A percentile compares a stretch with the other conserved stretches of the same genome.
Conservation (phyloP, 495 filamentous ascomycete species). For the Daldinia decipiens region DNA sequence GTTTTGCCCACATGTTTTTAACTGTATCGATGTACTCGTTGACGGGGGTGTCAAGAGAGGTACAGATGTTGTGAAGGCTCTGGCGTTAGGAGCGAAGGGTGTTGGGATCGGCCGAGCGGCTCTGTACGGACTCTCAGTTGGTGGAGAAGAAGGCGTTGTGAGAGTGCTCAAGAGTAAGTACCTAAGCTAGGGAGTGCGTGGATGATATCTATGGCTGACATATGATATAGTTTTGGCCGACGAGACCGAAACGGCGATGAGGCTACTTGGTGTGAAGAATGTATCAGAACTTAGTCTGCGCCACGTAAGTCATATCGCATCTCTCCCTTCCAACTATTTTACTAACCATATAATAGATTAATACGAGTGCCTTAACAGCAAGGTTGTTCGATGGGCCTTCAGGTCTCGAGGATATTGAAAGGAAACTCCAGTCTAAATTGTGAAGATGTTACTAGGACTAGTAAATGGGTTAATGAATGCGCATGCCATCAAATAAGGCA, state of each 20-base stretch:
- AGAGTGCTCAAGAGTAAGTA: constrained; percentile 75
- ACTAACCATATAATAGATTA: constrained; percentile 27
- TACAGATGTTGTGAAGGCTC: constrained; percentile 81
- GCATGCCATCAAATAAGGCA: background rate
- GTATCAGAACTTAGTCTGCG: constrained; percentile 33
- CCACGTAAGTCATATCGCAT: constrained; percentile 24
- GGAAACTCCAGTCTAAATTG: constrained; percentile 31
- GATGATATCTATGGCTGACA: constrained; percentile 9
- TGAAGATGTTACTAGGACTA: background rate
- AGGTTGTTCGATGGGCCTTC: constrained; percentile 32
- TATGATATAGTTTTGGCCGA: constrained; percentile 33
- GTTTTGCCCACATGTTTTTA: constrained; percentile 80
- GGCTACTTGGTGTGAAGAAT: constrained; percentile 37
- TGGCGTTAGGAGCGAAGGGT: constrained; percentile 78
- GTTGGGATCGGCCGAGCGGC: constrained; percentile 80
- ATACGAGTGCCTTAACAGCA: constrained; percentile 24
- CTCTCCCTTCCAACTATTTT: background rate
- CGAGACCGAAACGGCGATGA: constrained; percentile 41
- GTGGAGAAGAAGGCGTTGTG: constrained; percentile 78
- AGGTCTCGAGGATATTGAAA: constrained; percentile 31
- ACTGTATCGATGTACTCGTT: constrained; percentile 75
- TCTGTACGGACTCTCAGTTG: constrained; percentile 77
- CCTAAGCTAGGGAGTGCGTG: constrained; percentile 63
- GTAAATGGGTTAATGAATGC: background rate
- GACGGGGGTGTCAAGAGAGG: constrained; percentile 82